Evolutionary conservation across 2,329 filamentous ascomycete genomes (phyloP).

Genomic region (Neonectria ditissima): DNA sequence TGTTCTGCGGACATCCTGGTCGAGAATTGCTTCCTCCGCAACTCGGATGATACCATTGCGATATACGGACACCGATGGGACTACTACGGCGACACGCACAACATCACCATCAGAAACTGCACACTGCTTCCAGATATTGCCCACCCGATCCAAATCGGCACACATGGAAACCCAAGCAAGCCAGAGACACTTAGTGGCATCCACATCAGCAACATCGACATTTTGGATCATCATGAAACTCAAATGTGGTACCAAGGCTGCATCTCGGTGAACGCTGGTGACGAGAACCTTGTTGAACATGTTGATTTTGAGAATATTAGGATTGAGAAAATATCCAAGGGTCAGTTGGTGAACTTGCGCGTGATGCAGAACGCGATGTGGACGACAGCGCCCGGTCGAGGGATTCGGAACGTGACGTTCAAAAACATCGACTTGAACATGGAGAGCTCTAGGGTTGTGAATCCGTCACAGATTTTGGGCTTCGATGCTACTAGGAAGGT

Average conservation of each 20-base stretch:
- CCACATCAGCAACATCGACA: conserved; percentile 50
- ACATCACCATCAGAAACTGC: conserved; percentile 49
- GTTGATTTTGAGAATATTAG: conserved; percentile 46
- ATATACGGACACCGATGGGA: conserved; percentile 50
- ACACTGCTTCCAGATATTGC: conserved; percentile 48
- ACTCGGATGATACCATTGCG: conserved; percentile 52
- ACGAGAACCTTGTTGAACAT: conserved; percentile 48
- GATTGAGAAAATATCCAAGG: conserved; percentile 47
- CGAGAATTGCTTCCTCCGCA: conserved; percentile 51
- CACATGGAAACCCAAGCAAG: conserved; percentile 49
- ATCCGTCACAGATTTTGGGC: conserved; percentile 26
- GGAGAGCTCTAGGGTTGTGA: conserved; percentile 15
- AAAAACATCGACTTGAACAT: conserved; percentile 11
- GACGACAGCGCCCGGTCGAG: conserved; percentile 49
- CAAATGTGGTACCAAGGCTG: conserved; percentile 52
- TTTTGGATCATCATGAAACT: conserved; percentile 51
- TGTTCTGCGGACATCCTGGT: conserved; percentile 36
- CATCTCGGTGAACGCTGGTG: conserved; percentile 50
- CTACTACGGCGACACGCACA: conserved; percentile 48
- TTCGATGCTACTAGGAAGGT: conserved; percentile 24
- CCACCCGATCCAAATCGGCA: conserved; percentile 52
- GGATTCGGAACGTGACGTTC: conserved; percentile 37
- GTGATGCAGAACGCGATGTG: conserved; percentile 51
- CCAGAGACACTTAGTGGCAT: conserved; percentile 49
- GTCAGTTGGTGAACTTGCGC: conserved; percentile 50